A percentile compares a stretch with the other conserved stretches of the same genome.
phyloP scores from a whole-genome alignment of 2,329 filamentous ascomycete genomes.

The Grosmannia clavigera region DNA sequence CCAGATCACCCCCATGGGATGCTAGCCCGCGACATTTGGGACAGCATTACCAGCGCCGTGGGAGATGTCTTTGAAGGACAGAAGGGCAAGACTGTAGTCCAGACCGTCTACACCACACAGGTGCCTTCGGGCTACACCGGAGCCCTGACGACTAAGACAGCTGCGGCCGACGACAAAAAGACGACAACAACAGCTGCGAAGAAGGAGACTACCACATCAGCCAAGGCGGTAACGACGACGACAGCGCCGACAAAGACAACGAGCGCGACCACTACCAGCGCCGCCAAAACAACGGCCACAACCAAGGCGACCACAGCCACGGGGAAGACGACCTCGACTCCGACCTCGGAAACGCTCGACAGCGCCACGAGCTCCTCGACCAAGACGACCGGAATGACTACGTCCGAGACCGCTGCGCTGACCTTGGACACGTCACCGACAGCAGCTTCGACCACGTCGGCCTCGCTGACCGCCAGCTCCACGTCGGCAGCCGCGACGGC shows the following conservation, averaged over 20 bases:
- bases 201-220: not conserved
- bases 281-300: not conserved
- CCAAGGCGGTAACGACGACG: not conserved
- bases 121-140: conserved; percentile 3
- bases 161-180: not conserved
- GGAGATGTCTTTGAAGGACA: conserved; percentile 8
- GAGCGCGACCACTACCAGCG: not conserved
- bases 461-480: not conserved
- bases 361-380: not conserved
- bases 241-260: not conserved
- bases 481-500: not conserved
- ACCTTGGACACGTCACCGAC: conserved; percentile 3
- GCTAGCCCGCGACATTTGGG: conserved; percentile 6
- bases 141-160: conserved; percentile 1
- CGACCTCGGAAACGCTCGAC: not conserved
- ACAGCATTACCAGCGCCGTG: conserved; percentile 10
- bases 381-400: not conserved
- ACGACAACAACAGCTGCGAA: not conserved
- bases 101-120: conserved; percentile 3
- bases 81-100: not conserved
- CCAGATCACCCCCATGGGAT: conserved; percentile 1
- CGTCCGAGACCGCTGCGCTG: conserved; percentile 5
- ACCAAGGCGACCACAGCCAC: not conserved
- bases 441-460: not conserved
- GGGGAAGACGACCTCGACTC: not conserved